Evolutionary conservation across 2,329 filamentous ascomycete genomes (phyloP).

Genomic region (Pleoardoris graminearum): DNA sequence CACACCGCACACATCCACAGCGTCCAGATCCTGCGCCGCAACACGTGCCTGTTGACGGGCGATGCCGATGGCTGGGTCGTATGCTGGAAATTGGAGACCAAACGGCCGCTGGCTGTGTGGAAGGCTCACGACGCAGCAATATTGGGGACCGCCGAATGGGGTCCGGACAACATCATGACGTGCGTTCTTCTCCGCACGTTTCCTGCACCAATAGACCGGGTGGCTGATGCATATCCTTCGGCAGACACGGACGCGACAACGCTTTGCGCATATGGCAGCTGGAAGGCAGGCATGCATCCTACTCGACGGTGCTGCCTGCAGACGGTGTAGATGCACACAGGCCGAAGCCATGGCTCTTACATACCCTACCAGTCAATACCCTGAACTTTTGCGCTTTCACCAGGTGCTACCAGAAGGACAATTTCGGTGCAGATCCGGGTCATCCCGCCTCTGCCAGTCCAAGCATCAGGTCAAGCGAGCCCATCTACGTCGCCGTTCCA

Average conservation of each 20-base stretch:
- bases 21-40: slow-evolving; percentile 70
- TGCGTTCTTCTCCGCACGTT: slow-evolving; percentile 53
- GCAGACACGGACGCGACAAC: slow-evolving; percentile 87
- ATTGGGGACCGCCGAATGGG: slow-evolving; percentile 74
- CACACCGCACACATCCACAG: slow-evolving; percentile 81
- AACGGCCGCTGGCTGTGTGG: slow-evolving; percentile 84
- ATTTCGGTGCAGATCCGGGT: not conserved
- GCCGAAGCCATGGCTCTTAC: slow-evolving; percentile 79
- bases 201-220: not conserved
- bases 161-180: slow-evolving; percentile 76
- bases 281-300: slow-evolving; percentile 60
- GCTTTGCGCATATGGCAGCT: slow-evolving; percentile 85
- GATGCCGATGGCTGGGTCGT: slow-evolving; percentile 90
- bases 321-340: slow-evolving; percentile 57
- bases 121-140: slow-evolving; percentile 78
- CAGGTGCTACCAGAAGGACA: slow-evolving; percentile 50
- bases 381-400: slow-evolving; percentile 94
- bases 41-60: slow-evolving; percentile 78
- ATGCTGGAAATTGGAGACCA: slow-evolving; percentile 80
- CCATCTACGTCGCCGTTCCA: slow-evolving; percentile 75
- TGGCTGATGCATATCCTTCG: slow-evolving; percentile 7
- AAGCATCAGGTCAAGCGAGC: slow-evolving; percentile 17
- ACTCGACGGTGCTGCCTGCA: slow-evolving; percentile 73
- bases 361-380: slow-evolving; percentile 83
- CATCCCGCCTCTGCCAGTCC: not conserved